A percentile compares a stretch with the other conserved stretches of the same genome.
These are phyloP conservation scores for Arthrobotrys megalospora DNA, from an alignment of 2,329 filamentous ascomycete species.

Conservation along the genomic window DNA sequence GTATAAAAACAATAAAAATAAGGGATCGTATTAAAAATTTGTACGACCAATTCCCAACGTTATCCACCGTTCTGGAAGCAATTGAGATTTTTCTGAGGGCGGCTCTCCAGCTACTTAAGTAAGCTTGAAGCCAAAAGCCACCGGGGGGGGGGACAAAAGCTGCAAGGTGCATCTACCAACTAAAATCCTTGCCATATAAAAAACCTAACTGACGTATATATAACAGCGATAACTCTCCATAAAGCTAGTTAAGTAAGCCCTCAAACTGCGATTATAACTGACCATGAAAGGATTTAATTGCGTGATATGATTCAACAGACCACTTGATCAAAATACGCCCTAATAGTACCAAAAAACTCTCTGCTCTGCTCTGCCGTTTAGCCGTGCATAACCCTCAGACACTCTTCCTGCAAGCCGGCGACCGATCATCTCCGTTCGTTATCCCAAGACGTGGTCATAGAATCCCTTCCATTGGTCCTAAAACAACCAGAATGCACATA, in stretches of 20 bases:
- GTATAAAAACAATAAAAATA: constrained; percentile 4
- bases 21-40: constrained; percentile 18
- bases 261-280: constrained; percentile 8
- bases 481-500: constrained; percentile 1
- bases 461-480: constrained; percentile 26
- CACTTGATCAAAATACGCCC: constrained; percentile 20
- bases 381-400: constrained; percentile 32
- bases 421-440: constrained; percentile 53
- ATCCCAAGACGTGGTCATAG: constrained; percentile 13
- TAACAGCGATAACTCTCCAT: constrained; percentile 9
- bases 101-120: constrained; percentile 44
- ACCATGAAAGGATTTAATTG: constrained; percentile 35
- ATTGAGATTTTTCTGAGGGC: constrained; percentile 12
- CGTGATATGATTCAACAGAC: constrained; percentile 43
- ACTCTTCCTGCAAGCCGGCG: constrained; percentile 9
- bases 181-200: not conserved
- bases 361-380: constrained; percentile 40
- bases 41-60: constrained; percentile 14
- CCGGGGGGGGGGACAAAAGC: not conserved
- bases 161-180: constrained; percentile 11
- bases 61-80: constrained; percentile 5
- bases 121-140: constrained; percentile 34
- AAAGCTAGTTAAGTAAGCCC: constrained; percentile 1
- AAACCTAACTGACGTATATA: not conserved
- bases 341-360: not conserved